A percentile compares a stretch with the other conserved stretches of the same genome.
Conservation (phyloP, 192 early-diverging fungal genomes). For the Backusella parvicylindrica region DNA sequence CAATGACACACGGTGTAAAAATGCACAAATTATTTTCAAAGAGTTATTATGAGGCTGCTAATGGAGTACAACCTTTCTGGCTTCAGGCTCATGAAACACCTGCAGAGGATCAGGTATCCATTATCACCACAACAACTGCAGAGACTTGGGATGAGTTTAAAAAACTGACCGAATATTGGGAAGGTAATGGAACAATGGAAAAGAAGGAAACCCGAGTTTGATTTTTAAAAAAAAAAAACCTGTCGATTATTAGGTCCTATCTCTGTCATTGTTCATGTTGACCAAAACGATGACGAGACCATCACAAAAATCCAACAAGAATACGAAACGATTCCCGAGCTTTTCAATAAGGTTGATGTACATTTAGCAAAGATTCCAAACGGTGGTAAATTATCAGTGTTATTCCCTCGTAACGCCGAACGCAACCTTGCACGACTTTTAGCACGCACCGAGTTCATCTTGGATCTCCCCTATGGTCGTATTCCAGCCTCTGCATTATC, state of each 20-base stretch:
- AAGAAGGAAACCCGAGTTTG: not conserved
- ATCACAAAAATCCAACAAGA: not conserved
- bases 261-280: conserved; percentile 49
- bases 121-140: conserved; percentile 44
- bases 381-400: not conserved
- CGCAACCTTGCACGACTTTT: conserved; percentile 55
- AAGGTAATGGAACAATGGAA: conserved; percentile 36
- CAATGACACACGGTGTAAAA: conserved; percentile 29
- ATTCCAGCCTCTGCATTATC: conserved; percentile 36
- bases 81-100: conserved; percentile 31
- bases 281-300: conserved; percentile 13
- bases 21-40: conserved; percentile 37
- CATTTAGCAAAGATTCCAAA: conserved; percentile 40
- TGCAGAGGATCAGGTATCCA: conserved; percentile 39
- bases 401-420: conserved; percentile 41
- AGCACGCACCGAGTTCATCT: conserved; percentile 45
- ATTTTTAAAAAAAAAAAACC: not conserved
- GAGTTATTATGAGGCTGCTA: conserved; percentile 16
- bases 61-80: conserved; percentile 31
- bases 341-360: conserved; percentile 39
- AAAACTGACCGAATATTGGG: conserved; percentile 44
- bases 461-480: conserved; percentile 38
- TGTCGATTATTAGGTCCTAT: conserved; percentile 36
- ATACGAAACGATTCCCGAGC: not conserved
- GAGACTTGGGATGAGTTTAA: conserved; percentile 42